Evolutionary conservation across 2,329 filamentous ascomycete genomes (phyloP).

Genomic region (Aspergillus quadrilineatus): DNA sequence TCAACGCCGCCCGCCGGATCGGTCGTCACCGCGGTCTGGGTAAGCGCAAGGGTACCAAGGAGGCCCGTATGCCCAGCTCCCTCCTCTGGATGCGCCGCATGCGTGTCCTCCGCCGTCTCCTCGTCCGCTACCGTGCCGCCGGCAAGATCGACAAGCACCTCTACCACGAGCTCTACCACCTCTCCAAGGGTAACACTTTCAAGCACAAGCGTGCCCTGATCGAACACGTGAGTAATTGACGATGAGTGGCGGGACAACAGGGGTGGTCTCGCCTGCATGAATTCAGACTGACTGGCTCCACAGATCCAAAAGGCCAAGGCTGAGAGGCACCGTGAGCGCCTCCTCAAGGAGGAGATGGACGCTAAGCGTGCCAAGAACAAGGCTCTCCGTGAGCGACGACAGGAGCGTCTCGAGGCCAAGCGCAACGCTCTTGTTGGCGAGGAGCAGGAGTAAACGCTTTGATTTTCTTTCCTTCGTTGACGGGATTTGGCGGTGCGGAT

Average conservation of each 20-base stretch:
- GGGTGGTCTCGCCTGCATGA: not conserved
- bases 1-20: constrained; percentile 90
- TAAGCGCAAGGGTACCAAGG: constrained; percentile 99
- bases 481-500: constrained; percentile 40
- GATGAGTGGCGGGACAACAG: not conserved
- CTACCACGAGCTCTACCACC: constrained; percentile 99
- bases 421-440: constrained; percentile 79
- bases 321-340: constrained; percentile 94
- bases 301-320: constrained; percentile 99
- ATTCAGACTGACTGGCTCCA: constrained; percentile 25
- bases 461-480: constrained; percentile 25
- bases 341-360: constrained; percentile 99
- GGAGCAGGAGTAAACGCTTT: constrained; percentile 48
- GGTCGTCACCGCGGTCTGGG: constrained; percentile 98
- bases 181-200: constrained; percentile 99
- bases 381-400: constrained; percentile 98
- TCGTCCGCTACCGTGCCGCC: constrained; percentile 99
- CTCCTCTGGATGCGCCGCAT: constrained; percentile 99
- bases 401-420: constrained; percentile 89
- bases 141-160: constrained; percentile 99
- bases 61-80: constrained; percentile 98
- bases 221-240: constrained; percentile 80
- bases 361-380: constrained; percentile 99
- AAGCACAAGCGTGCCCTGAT: constrained; percentile 99
- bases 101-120: constrained; percentile 95